These are phyloP conservation scores for Moesziomyces parantarcticus DNA, from an alignment of 1,284 basidiomycete genomes.

Conservation along the genomic window DNA sequence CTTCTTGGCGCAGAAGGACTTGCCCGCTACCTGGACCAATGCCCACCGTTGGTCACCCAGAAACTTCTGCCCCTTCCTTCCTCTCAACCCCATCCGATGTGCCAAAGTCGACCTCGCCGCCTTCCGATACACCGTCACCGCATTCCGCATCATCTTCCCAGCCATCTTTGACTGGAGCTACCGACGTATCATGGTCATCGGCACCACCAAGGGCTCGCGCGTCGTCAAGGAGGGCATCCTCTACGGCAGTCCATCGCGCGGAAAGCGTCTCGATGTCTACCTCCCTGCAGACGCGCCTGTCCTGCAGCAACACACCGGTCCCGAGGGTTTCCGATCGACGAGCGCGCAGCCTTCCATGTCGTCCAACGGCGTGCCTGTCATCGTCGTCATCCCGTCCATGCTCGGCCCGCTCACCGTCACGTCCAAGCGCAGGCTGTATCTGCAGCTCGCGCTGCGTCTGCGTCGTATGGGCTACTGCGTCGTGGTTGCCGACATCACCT, in stretches of 20 bases:
- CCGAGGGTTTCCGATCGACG: not conserved
- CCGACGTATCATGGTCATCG: conserved; percentile 62
- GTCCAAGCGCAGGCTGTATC: conserved; percentile 54
- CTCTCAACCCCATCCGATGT: conserved; percentile 60
- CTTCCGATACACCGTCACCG: conserved; percentile 54
- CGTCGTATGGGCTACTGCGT: conserved; percentile 68
- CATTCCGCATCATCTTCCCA: conserved; percentile 49
- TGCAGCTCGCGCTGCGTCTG: conserved; percentile 67
- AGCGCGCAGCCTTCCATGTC: not conserved
- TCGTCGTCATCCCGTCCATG: conserved; percentile 67
- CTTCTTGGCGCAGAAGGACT: conserved; percentile 62
- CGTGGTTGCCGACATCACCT: conserved; percentile 67
- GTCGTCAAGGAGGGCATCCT: conserved; percentile 63
- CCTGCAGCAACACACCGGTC: not conserved
- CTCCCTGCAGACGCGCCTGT: conserved; percentile 40
- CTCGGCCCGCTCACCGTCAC: conserved; percentile 56
- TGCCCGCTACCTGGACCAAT: conserved; percentile 46
- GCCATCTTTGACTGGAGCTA: conserved; percentile 64
- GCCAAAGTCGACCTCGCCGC: conserved; percentile 61
- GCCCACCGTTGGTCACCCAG: conserved; percentile 19
- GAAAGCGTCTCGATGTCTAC: conserved; percentile 63
- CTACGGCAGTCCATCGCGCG: conserved; percentile 53
- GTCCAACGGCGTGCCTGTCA: conserved; percentile 58
- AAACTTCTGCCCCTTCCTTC: conserved; percentile 58
- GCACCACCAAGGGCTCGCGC: conserved; percentile 55